Base-by-base conservation (phyloP, 139 green algal genomes). In the Yamagishiella unicocca region DNA sequence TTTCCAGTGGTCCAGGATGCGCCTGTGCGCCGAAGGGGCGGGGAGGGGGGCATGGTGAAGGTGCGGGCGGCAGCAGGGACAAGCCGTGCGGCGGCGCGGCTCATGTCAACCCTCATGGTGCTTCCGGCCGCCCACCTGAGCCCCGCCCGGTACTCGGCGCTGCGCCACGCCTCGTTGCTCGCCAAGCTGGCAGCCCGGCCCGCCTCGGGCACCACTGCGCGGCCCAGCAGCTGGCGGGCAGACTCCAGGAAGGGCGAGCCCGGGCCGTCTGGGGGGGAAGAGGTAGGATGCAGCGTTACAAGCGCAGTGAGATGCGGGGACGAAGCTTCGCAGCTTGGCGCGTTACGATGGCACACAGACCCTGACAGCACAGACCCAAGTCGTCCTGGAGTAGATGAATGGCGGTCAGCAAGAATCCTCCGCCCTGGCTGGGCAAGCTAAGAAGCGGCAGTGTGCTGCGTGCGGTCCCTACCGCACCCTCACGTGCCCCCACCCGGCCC, bases 251-350 rank as follows among this genome's bases (percentile, higher is more conserved):
- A 68, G 46, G 66, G 25, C 10, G 66, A 68, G 66, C 40, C n/a
- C 42, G 61, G 61, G 79, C 79, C 79, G 40, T 85, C 79, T 85
- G 79, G n/a, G n/a, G n/a, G n/a, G n/a, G n/a, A n/a, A n/a, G n/a
- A n/a, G n/a, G n/a, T n/a, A n/a, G n/a, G n/a, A n/a, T n/a, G n/a
- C n/a, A n/a, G n/a, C n/a, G n/a, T n/a, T n/a, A n/a, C n/a, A n/a
- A n/a, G n/a, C n/a, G n/a, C n/a, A n/a, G n/a, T n/a, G n/a, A n/a
- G n/a, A n/a, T n/a, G n/a, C n/a, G n/a, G n/a, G n/a, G n/a, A n/a
- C n/a, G n/a, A n/a, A n/a, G n/a, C n/a, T n/a, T n/a, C n/a, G n/a
- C n/a, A n/a, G n/a, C n/a, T n/a, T n/a, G n/a, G n/a, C n/a, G n/a
- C n/a, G n/a, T n/a, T n/a, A n/a, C n/a, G n/a, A n/a, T n/a, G n/a